Evolutionary conservation across 2,329 filamentous ascomycete species (phyloP).

Genomic region (Camillea tinctor): DNA sequence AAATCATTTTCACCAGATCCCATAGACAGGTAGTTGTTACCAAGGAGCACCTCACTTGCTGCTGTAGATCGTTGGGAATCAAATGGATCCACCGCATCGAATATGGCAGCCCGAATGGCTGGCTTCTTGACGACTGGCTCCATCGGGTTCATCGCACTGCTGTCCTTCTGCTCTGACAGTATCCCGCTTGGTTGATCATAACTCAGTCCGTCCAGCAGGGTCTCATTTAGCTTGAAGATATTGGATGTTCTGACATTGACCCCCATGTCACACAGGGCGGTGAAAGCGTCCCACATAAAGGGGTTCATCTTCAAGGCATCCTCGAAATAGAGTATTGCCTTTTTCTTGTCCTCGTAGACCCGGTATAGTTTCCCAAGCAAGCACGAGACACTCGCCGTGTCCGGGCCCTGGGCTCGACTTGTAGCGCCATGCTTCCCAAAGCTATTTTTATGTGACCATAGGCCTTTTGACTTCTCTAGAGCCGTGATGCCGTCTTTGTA

Average conservation of each 20-base stretch:
- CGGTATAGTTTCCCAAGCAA: slow-evolving; percentile 85
- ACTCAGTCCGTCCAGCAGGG: slow-evolving; percentile 48
- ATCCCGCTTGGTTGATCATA: slow-evolving; percentile 32
- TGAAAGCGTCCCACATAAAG: slow-evolving; percentile 98
- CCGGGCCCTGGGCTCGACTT: slow-evolving; percentile 71
- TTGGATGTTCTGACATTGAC: slow-evolving; percentile 78
- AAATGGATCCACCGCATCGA: slow-evolving; percentile 50
- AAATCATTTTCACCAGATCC: slow-evolving; percentile 53
- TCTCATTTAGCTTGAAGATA: slow-evolving; percentile 74
- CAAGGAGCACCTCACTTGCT: slow-evolving; percentile 40
- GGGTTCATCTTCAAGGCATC: slow-evolving; percentile 87
- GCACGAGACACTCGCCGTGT: slow-evolving; percentile 80
- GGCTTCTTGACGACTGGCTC: slow-evolving; percentile 45
- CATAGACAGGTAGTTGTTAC: slow-evolving; percentile 39
- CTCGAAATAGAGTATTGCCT: slow-evolving; percentile 83
- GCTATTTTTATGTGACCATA: slow-evolving; percentile 73
- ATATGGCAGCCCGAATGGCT: slow-evolving; percentile 37
- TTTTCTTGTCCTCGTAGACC: slow-evolving; percentile 77
- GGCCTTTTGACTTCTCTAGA: slow-evolving; percentile 75
- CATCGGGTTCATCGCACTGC: slow-evolving; percentile 31
- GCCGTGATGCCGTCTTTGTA: slow-evolving; percentile 79
- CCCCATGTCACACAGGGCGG: slow-evolving; percentile 82
- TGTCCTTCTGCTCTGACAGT: slow-evolving; percentile 39
- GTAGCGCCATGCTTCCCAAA: slow-evolving; percentile 83
- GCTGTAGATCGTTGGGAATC: slow-evolving; percentile 42